Evolutionary conservation across 1,284 basidiomycete genomes (phyloP), one percentile per base, ranked within the genome.

Genomic region (Trametes pubescens): DNA sequence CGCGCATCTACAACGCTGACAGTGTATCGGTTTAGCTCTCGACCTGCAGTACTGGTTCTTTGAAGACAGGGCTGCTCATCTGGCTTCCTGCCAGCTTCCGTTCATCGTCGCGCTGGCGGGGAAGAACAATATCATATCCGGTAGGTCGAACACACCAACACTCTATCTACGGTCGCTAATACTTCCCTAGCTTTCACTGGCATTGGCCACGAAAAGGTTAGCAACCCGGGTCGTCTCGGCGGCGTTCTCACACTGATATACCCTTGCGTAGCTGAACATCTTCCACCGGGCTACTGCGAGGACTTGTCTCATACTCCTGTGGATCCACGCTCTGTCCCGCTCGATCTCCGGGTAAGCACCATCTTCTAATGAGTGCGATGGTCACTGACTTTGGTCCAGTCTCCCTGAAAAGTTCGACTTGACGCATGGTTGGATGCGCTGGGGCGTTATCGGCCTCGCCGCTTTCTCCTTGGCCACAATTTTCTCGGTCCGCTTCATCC

Each of bases 91-190:
- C 52, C 82, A 84, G 62, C 72, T 82, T 4, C 77, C 81, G 5
- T 73, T 84, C 54, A 78, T 83, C 51, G 79, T 82, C 37, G 81
- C 78, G 10, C 72, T 84, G 18, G 81, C 81, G 0, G 78, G 79
- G 5, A 82, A 81, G 71, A 83, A 84, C 72, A 84, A 83, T 66
- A 63, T 82, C 47, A 78, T 84, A 14, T 82, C 81, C 14, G 76
- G 78, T 79, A 59, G 69, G 47, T 48, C 16, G 76, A 71, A 5
- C 51, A 6, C 37, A 51, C 16, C n/a, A 24, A 32, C 26, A 32
- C 52, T 22, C 2, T 9, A 46, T 16, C 35, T 47, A 38, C 29
- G 47, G 51, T 37, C 9, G 46, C 60, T 62, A 52, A 68, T 40
- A 11, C 49, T 49, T 11, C 37, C 13, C 34, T 66, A 81, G 79